Base-by-base conservation (phyloP, 768 basidiomycete genomes). In the Saitozyma sp. region DNA sequence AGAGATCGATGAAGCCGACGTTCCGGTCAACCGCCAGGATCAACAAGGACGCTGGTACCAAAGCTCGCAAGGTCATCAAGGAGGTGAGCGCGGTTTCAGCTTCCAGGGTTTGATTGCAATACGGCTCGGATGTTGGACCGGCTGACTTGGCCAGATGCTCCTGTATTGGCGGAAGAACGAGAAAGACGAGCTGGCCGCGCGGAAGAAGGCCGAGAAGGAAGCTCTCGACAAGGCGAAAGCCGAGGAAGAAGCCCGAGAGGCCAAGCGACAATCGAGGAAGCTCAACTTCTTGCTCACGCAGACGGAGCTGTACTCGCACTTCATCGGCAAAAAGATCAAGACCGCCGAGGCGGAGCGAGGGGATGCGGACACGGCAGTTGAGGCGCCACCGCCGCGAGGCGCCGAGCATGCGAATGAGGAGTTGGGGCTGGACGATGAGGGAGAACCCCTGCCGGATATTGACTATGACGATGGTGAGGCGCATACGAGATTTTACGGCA, bases 91-190 rank as follows among this genome's bases (percentile, higher is more conserved):
- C 10, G 13, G 39, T 1, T n/a, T n/a, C n/a, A n/a, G n/a, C n/a
- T n/a, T n/a, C n/a, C n/a, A n/a, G n/a, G n/a, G n/a, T n/a, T n/a
- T 19, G 11, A 37, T 5, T 20, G 40, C 19, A 42, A 53, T 59
- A 17, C 6, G n/a, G 29, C 54, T 17, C n/a, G 41, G 29, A 29
- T 29, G 2, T 29, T 29, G 29, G 29, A 29, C 29, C 29, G 2
- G 62, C 55, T 68, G 58, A 57, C 50, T 8, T 40, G 2, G 3
- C 8, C 56, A 97, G 83, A 92, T 97, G 89, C 86, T 94, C 64
- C 86, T 92, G 17, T 93, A 94, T 81, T 96, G 92, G 92, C 94
- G 91, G 82, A 92, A 92, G 80, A 97, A 96, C 68, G 95, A 98
- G 80, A 92, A 92, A 73, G 92, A 95, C 78, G 95, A 97, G 80